phyloP scores from a whole-genome alignment of 768 basidiomycete genomes.

The Pholiota molesta region DNA sequence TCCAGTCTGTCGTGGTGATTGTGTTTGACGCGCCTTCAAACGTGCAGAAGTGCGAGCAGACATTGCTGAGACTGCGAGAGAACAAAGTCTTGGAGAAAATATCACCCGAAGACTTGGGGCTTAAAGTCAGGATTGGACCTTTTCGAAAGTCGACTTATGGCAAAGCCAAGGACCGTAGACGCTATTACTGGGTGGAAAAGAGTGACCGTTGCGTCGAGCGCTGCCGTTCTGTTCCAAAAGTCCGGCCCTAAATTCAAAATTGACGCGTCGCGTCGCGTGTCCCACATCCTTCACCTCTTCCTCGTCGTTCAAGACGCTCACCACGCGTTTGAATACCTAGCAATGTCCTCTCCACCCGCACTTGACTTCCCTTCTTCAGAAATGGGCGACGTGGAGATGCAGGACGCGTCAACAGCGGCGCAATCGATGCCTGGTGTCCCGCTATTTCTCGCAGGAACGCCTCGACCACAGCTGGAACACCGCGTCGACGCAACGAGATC shows the following conservation, averaged over 20 bases:
- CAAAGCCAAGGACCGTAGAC: no score
- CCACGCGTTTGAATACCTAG: neutral
- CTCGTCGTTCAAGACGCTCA: neutral
- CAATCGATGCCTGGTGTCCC: conserved; percentile 47
- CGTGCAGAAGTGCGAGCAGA: no score
- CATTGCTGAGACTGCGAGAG: no score
- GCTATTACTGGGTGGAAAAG: no score
- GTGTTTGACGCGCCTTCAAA: no score
- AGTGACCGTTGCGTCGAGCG: no score
- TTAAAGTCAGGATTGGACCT: no score
- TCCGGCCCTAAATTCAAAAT: conserved; percentile 51
- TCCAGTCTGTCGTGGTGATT: no score
- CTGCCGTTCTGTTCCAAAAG: no score
- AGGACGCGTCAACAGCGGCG: conserved; percentile 26
- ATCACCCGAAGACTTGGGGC: no score
- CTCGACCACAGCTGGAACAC: conserved; percentile 54
- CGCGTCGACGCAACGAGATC: conserved; percentile 37
- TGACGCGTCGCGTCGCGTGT: conserved; percentile 61
- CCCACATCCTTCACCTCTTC: conserved; percentile 16
- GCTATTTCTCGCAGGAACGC: conserved; percentile 58
- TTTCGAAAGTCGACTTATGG: no score
- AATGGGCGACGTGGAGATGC: conserved; percentile 43
- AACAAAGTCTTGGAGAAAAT: no score
- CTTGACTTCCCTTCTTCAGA: conserved; percentile 70
- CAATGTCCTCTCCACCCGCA: conserved; percentile 67